Percentiles rank a stretch among this genome's conserved stretches.
These are phyloP conservation scores for Coriaria nepalensis DNA, from an alignment of 306 rosid genomes.

Conservation along the genomic window DNA sequence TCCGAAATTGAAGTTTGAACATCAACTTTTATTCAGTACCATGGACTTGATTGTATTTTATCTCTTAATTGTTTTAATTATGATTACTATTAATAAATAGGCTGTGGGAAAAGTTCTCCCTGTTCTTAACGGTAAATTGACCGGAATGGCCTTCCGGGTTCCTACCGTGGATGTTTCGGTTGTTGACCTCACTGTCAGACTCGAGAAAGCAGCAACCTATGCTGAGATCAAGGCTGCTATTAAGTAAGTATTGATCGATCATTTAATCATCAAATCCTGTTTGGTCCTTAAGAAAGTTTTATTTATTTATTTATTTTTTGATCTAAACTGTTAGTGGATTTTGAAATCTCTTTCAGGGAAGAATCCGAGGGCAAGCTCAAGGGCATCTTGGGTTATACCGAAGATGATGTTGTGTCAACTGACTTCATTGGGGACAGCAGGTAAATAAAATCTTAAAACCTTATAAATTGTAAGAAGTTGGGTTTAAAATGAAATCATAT, in stretches of 20 bases:
- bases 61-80: too few species aligned
- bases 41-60: too few species aligned
- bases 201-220: conserved; percentile 39
- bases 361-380: conserved; percentile 65
- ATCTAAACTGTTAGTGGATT: background rate
- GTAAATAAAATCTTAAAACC: conserved; percentile 8
- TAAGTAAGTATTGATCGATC: conserved; percentile 43
- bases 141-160: conserved; percentile 78
- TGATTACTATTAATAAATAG: too few species aligned
- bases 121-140: conserved; percentile 56
- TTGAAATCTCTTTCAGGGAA: conserved; percentile 33
- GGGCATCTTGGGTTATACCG: conserved; percentile 68
- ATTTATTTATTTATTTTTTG: too few species aligned
- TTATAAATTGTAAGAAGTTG: too few species aligned
- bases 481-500: too few species aligned
- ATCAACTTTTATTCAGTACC: too few species aligned
- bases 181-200: conserved; percentile 66
- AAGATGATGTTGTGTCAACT: conserved; percentile 61
- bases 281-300: too few species aligned
- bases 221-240: conserved; percentile 49
- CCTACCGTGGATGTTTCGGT: conserved; percentile 73
- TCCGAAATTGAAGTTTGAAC: too few species aligned
- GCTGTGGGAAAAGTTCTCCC: conserved; percentile 73
- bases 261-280: background rate
- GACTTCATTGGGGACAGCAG: conserved; percentile 66